Conservation (phyloP, 208 protist genomes). For the Crithidia expoeki region DNA sequence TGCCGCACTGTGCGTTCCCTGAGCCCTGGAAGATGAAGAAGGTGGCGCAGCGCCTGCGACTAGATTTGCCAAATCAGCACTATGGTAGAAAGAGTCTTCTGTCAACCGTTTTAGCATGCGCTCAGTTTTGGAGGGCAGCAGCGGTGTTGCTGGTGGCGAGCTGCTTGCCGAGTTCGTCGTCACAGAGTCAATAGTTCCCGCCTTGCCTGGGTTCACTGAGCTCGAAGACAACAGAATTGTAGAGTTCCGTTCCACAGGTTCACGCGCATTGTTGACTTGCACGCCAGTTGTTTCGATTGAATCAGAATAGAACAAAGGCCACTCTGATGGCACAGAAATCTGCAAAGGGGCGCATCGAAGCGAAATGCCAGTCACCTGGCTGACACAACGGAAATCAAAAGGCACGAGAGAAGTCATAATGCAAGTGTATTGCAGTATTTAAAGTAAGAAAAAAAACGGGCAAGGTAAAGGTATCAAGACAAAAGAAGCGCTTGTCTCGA, state of each 20-base stretch:
- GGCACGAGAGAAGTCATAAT: conserved; percentile 35
- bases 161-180: not conserved
- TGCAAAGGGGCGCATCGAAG: conserved; percentile 33
- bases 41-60: not conserved
- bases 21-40: not conserved
- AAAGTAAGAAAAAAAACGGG: not conserved
- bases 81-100: not conserved
- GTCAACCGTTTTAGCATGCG: not conserved
- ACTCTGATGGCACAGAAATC: conserved; percentile 11
- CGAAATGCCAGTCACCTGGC: conserved; percentile 29
- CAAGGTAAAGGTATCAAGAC: too few species aligned
- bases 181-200: not conserved
- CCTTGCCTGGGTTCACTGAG: too few species aligned
- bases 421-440: not conserved
- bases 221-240: too few species aligned
- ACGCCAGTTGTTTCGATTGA: not conserved
- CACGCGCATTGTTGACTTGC: not conserved
- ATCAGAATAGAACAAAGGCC: not conserved
- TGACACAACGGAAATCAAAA: conserved; percentile 33
- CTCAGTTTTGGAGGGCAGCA: not conserved
- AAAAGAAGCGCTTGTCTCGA: not conserved
- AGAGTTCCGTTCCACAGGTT: not conserved
- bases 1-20: not conserved
- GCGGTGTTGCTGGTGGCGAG: not conserved
- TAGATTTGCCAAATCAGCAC: not conserved